Percentiles rank a stretch among this genome's conserved stretches.
These are phyloP conservation scores for Rhypophila decipiens DNA, from an alignment of 495 filamentous ascomycete genomes.

Conservation along the genomic window DNA sequence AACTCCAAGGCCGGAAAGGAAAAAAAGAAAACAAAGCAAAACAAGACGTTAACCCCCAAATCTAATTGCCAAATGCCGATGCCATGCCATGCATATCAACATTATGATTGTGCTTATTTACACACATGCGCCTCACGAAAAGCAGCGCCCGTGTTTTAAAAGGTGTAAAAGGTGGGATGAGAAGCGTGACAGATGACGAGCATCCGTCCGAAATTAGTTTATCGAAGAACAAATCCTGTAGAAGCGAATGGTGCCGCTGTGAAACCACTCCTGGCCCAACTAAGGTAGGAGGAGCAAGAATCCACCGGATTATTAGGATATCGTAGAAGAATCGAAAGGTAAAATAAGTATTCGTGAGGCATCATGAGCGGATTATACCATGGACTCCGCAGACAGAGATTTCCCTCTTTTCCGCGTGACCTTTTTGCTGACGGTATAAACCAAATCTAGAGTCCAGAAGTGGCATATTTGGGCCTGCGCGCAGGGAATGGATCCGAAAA, in stretches of 20 bases:
- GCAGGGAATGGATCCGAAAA: constrained; percentile 57
- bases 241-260: constrained; percentile 4
- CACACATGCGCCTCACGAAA: constrained; percentile 30
- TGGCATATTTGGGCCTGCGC: constrained; percentile 58
- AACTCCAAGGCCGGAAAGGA: constrained; percentile 38
- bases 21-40: constrained; percentile 11
- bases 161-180: constrained; percentile 17
- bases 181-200: too few relatives aligned
- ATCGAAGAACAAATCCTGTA: neutral
- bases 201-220: too few relatives aligned
- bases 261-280: constrained; percentile 1
- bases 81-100: constrained; percentile 50
- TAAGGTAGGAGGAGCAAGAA: constrained; percentile 1
- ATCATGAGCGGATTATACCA: constrained; percentile 29
- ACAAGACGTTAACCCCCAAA: constrained; percentile 28
- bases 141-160: constrained; percentile 13
- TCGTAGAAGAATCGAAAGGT: constrained; percentile 6
- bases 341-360: constrained; percentile 1
- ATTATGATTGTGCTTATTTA: constrained; percentile 44
- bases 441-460: constrained; percentile 59
- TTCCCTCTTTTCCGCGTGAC: constrained; percentile 41
- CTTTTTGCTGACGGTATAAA: constrained; percentile 64
- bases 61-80: constrained; percentile 49
- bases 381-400: constrained; percentile 30
- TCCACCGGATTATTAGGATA: constrained; percentile 9